These are phyloP conservation scores for Neurospora sublineolata DNA, from an alignment of 495 filamentous ascomycete genomes.

Conservation along the genomic window DNA sequence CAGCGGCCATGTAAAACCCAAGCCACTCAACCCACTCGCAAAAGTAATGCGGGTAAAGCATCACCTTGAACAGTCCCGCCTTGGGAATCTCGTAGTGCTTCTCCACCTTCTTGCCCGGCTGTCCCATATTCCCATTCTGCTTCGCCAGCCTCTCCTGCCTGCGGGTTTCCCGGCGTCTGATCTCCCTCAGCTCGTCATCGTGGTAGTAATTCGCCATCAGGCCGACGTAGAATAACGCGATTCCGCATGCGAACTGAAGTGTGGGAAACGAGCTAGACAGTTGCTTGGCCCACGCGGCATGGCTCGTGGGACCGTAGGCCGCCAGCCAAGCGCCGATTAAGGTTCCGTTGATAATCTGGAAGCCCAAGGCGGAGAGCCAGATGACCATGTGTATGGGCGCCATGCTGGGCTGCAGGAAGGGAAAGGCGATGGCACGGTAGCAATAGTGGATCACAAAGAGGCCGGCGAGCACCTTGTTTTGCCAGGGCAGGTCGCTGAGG, in stretches of 20 bases:
- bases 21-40: constrained; percentile 95
- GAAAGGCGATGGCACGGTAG: constrained; percentile 75
- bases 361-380: constrained; percentile 46
- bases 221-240: constrained; percentile 45
- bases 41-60: constrained; percentile 88
- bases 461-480: constrained; percentile 54
- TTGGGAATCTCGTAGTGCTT: constrained; percentile 86
- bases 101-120: constrained; percentile 33
- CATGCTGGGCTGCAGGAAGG: constrained; percentile 79
- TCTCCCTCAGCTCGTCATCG: constrained; percentile 66
- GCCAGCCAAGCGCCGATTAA: constrained; percentile 71
- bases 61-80: constrained; percentile 66
- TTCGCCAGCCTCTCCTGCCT: constrained; percentile 30
- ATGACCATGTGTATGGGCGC: constrained; percentile 67
- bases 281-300: constrained; percentile 43
- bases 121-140: constrained; percentile 28
- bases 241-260: constrained; percentile 34
- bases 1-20: constrained; percentile 68
- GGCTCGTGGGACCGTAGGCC: constrained; percentile 57
- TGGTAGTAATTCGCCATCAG: constrained; percentile 74
- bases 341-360: constrained; percentile 71
- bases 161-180: constrained; percentile 50
- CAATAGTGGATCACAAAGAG: constrained; percentile 73
- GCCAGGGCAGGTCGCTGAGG: constrained; percentile 42
- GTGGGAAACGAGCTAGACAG: constrained; percentile 20